Evolutionary conservation across 2,329 filamentous ascomycete genomes (phyloP).

Genomic region (Pseudogymnoascus sp.): DNA sequence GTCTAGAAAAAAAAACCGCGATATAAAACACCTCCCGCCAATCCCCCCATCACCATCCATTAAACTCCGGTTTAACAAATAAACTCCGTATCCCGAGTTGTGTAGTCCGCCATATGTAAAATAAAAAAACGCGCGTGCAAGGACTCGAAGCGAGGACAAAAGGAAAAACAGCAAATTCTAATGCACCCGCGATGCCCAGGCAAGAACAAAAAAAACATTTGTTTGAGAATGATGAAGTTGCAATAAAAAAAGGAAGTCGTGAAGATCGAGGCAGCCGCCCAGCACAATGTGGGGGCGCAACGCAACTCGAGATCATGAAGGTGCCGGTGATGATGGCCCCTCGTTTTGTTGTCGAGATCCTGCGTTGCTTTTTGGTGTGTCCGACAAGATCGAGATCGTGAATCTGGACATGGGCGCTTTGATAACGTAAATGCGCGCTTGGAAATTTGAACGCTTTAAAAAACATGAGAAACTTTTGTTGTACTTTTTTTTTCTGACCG

Average conservation of each 20-base stretch:
- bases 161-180: neutral
- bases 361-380: constrained; percentile 19
- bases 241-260: constrained; percentile 26
- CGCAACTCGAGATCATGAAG: constrained; percentile 30
- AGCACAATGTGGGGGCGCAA: constrained; percentile 20
- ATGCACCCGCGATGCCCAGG: neutral
- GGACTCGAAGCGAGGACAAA: neutral
- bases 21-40: constrained; percentile 1
- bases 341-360: constrained; percentile 21
- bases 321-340: constrained; percentile 16
- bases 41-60: neutral
- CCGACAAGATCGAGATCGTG: constrained; percentile 17
- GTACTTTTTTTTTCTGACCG: constrained; percentile 7
- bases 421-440: constrained; percentile 23
- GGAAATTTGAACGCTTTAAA: constrained; percentile 19
- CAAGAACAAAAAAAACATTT: neutral
- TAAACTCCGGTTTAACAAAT: constrained; percentile 6
- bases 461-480: constrained; percentile 27
- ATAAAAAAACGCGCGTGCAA: neutral
- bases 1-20: neutral
- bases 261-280: constrained; percentile 31
- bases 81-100: neutral
- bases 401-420: neutral
- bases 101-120: neutral
- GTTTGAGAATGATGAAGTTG: constrained; percentile 4